phyloP scores from a whole-genome alignment of 768 basidiomycete genomes.

The Amanita rimosa region DNA sequence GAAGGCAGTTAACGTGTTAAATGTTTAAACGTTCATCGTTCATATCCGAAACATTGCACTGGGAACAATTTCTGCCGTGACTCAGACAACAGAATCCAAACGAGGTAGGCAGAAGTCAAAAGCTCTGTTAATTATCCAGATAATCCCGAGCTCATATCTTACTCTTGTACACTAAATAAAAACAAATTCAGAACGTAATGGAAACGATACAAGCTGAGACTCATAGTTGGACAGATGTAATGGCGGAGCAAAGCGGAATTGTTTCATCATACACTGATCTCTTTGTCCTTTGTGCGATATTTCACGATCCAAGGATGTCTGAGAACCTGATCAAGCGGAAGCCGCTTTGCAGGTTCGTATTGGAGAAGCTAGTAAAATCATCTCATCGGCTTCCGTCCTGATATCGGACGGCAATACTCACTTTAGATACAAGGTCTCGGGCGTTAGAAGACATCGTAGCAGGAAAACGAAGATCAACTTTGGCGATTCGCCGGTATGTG shows the following conservation, averaged over 20 bases:
- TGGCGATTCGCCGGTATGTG: slow-evolving; percentile 83
- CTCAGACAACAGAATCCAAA: no score
- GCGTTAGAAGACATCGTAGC: slow-evolving; percentile 48
- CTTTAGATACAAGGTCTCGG: slow-evolving; percentile 52
- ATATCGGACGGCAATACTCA: slow-evolving; percentile 17
- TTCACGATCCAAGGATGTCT: slow-evolving; percentile 82
- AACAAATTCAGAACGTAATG: slow-evolving; percentile 9
- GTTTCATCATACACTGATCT: slow-evolving; percentile 10
- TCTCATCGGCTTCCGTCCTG: neutral
- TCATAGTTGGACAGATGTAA: neutral
- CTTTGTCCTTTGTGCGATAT: slow-evolving; percentile 41
- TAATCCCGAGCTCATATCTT: neutral
- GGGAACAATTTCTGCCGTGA: no score
- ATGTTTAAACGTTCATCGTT: no score
- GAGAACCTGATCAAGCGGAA: slow-evolving; percentile 65
- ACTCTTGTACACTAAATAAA: neutral
- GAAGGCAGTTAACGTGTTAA: no score
- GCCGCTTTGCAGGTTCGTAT: slow-evolving; percentile 66
- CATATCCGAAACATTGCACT: no score
- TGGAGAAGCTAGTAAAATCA: slow-evolving; percentile 57
- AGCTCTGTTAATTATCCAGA: neutral
- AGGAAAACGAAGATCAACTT: slow-evolving; percentile 71
- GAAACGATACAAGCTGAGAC: neutral
- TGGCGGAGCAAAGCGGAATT: neutral
- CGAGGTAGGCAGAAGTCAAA: neutral